Evolutionary conservation across 352 stramenopile genomes (phyloP).

Genomic region (Globisporangium apiculatum): DNA sequence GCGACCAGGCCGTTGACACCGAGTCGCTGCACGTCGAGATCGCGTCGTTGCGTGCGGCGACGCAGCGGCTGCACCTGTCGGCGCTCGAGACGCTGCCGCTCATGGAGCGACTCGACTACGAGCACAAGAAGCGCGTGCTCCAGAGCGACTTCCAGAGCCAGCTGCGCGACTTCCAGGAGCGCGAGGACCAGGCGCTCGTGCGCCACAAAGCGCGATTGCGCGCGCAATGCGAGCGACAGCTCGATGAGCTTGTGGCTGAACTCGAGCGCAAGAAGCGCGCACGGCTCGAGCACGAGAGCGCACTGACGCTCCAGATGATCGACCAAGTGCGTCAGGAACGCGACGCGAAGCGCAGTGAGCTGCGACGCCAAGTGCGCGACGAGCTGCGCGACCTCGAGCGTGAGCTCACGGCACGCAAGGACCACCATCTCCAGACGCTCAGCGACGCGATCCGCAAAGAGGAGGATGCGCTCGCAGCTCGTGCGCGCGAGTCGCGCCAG

Average conservation of each 20-base stretch:
- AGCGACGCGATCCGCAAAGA: conserved; percentile 34
- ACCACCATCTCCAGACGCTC: conserved; percentile 33
- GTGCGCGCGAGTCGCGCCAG: conserved; percentile 27
- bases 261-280: conserved; percentile 48
- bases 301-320: conserved; percentile 35
- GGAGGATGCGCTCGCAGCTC: conserved; percentile 28
- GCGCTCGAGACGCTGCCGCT: conserved; percentile 45
- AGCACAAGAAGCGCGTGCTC: conserved; percentile 66
- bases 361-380: conserved; percentile 34
- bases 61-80: conserved; percentile 41
- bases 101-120: conserved; percentile 53
- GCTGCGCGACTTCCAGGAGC: conserved; percentile 59
- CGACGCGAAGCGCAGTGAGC: conserved; percentile 34
- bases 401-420: conserved; percentile 36
- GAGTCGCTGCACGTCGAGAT: conserved; percentile 49
- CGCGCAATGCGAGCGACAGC: conserved; percentile 48
- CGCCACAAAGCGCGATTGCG: conserved; percentile 59
- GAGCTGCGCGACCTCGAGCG: conserved; percentile 47
- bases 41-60: conserved; percentile 33
- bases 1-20: conserved; percentile 41
- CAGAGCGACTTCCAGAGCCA: conserved; percentile 54
- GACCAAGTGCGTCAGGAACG: conserved; percentile 46
- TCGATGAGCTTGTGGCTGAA: conserved; percentile 56
- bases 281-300: conserved; percentile 59
- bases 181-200: conserved; percentile 59